Evolutionary conservation across 257 asterid genomes (phyloP).

Genomic region (Verbena officinalis): DNA sequence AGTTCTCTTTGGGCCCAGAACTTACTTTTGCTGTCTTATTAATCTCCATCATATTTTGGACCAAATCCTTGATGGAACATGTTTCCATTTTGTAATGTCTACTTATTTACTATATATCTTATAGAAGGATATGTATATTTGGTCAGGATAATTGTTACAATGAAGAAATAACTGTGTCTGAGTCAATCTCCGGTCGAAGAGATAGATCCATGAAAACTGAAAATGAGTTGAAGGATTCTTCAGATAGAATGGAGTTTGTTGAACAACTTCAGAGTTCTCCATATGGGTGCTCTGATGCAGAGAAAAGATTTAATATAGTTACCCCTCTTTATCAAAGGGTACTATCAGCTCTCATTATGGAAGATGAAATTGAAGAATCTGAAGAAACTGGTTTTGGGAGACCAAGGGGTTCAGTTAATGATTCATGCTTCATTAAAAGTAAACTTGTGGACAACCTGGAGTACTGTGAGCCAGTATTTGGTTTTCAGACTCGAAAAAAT

Average conservation of each 20-base stretch:
- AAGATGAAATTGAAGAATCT: conserved; percentile 75
- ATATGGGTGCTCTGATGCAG: conserved; percentile 48
- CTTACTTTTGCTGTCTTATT: conserved; percentile 20
- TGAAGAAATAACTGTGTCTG: conserved; percentile 48
- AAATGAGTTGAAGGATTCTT: conserved; percentile 38
- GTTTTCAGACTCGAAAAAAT: conserved; percentile 55
- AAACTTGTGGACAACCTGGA: conserved; percentile 50
- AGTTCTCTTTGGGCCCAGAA: not conserved
- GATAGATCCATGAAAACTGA: conserved; percentile 42
- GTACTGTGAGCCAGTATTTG: conserved; percentile 52
- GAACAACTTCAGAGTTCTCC: conserved; percentile 54
- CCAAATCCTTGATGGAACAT: conserved; percentile 1
- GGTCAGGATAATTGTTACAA: conserved; percentile 53
- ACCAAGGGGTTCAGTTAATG: conserved; percentile 47
- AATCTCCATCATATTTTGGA: conserved; percentile 1
- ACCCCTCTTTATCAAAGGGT: conserved; percentile 89
- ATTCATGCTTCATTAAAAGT: conserved; percentile 43
- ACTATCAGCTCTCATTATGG: conserved; percentile 83
- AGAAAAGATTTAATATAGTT: conserved; percentile 42
- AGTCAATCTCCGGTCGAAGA: conserved; percentile 45
- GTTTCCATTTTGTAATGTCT: conserved; percentile 21
- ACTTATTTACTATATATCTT: conserved; percentile 23
- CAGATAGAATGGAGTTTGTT: conserved; percentile 45
- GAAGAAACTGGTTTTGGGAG: conserved; percentile 73
- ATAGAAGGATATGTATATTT: conserved; percentile 27